These are phyloP conservation scores for Myriangium duriaei DNA, from an alignment of 2,329 filamentous ascomycete genomes.

Conservation along the genomic window DNA sequence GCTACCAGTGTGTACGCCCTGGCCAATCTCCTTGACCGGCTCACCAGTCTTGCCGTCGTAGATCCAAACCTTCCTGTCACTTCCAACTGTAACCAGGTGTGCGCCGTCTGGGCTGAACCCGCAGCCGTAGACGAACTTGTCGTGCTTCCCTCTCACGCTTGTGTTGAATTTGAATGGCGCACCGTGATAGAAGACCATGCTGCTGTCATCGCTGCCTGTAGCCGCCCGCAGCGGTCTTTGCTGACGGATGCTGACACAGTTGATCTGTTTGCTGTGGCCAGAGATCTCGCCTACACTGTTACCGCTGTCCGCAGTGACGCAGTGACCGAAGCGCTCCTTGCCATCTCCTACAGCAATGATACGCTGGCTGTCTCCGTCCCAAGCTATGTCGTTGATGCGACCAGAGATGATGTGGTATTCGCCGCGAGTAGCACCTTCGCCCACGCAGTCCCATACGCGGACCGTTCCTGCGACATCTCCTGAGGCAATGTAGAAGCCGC, in stretches of 20 bases:
- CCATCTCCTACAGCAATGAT: conserved; percentile 94
- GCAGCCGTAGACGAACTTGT: conserved; percentile 76
- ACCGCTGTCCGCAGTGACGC: conserved; percentile 88
- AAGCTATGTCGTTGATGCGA: conserved; percentile 89
- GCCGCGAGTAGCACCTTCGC: conserved; percentile 77
- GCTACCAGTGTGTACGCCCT: conserved; percentile 79
- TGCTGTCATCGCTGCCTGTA: conserved; percentile 81
- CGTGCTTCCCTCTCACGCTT: conserved; percentile 67
- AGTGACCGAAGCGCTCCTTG: conserved; percentile 84
- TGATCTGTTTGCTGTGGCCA: conserved; percentile 83
- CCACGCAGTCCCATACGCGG: conserved; percentile 79
- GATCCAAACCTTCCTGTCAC: conserved; percentile 83
- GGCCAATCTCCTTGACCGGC: conserved; percentile 60
- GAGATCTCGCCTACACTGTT: conserved; percentile 92
- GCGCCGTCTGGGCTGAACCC: conserved; percentile 84
- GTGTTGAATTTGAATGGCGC: conserved; percentile 91
- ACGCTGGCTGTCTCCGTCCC: conserved; percentile 93
- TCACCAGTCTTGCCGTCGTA: conserved; percentile 96
- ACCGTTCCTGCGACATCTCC: conserved; percentile 78
- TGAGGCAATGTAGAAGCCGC: conserved; percentile 86
- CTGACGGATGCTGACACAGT: conserved; percentile 77
- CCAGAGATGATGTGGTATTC: conserved; percentile 93
- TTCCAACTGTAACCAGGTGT: conserved; percentile 73
- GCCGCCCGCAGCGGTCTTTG: conserved; percentile 84
- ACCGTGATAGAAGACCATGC: conserved; percentile 83